phyloP scores from a whole-genome alignment of 495 filamentous ascomycete genomes.

The Daldinia decipiens region DNA sequence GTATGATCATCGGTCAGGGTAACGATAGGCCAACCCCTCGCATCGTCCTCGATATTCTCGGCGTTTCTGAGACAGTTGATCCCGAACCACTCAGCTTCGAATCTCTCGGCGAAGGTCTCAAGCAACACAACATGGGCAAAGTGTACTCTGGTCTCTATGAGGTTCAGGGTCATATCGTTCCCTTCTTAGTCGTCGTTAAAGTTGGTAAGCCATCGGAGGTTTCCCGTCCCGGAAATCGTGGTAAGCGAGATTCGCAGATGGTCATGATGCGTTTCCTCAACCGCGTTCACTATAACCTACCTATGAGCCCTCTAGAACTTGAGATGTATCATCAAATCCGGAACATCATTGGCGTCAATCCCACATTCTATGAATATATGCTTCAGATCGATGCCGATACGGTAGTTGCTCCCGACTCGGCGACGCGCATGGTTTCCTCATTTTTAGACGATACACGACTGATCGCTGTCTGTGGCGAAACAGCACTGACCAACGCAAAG shows the following conservation, averaged over 20 bases:
- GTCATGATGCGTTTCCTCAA: slow-evolving; percentile 98
- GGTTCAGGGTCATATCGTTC: slow-evolving; percentile 96
- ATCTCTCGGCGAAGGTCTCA: slow-evolving; percentile 92
- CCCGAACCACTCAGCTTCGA: slow-evolving; percentile 99
- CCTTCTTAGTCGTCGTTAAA: slow-evolving; percentile 97
- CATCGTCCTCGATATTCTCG: slow-evolving; percentile 96
- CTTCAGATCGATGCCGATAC: slow-evolving; percentile 98
- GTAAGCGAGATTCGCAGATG: slow-evolving; percentile 99
- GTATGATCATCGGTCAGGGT: slow-evolving; percentile 99
- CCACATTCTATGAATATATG: slow-evolving; percentile 97
- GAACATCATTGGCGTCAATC: slow-evolving; percentile 98
- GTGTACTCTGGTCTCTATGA: slow-evolving; percentile 98
- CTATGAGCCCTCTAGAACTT: slow-evolving; percentile 96
- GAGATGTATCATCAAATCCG: slow-evolving; percentile 99
- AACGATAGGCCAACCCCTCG: slow-evolving; percentile 95
- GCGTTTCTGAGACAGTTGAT: slow-evolving; percentile 91
- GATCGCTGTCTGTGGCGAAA: slow-evolving; percentile 95
- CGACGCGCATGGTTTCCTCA: slow-evolving; percentile 89
- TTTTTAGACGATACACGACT: slow-evolving; percentile 92
- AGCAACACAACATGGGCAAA: slow-evolving; percentile 99
- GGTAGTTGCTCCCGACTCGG: slow-evolving; percentile 88
- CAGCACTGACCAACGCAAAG: slow-evolving; percentile 90
- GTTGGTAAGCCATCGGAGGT: slow-evolving; percentile 97
- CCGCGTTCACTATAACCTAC: slow-evolving; percentile 92
- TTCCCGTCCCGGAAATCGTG: slow-evolving; percentile 94